A percentile compares a stretch with the other conserved stretches of the same genome.
These are phyloP conservation scores for Kodamaea arcana DNA, from an alignment of 1,139 yeast genomes.

Conservation along the genomic window DNA sequence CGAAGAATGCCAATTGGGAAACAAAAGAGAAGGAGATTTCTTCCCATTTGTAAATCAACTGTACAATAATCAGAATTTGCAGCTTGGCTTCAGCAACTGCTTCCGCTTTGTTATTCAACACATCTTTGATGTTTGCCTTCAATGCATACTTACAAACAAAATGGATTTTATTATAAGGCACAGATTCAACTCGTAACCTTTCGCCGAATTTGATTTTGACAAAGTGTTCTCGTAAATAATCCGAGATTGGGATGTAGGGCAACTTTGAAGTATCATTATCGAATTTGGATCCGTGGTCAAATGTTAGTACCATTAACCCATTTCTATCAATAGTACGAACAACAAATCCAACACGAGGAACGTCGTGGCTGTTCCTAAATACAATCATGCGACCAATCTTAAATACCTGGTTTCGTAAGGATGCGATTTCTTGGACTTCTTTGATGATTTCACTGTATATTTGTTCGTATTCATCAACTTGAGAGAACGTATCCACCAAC, in stretches of 20 bases:
- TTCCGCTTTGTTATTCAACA: conserved; percentile 41
- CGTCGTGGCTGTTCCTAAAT: conserved; percentile 44
- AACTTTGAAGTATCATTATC: conserved; percentile 25
- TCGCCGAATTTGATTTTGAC: conserved; percentile 29
- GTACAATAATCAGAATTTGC: conserved; percentile 38
- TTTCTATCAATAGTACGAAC: conserved; percentile 34
- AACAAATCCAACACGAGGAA: conserved; percentile 52
- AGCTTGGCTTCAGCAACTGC: conserved; percentile 40
- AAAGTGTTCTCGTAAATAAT: conserved; percentile 25
- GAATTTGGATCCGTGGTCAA: conserved; percentile 41
- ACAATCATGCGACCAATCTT: conserved; percentile 59
- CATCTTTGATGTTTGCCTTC: conserved; percentile 36
- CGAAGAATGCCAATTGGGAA: conserved; percentile 52
- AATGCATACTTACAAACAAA: conserved; percentile 46
- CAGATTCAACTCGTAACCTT: conserved; percentile 36
- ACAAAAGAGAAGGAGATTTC: conserved; percentile 43
- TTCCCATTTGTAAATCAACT: conserved; percentile 42
- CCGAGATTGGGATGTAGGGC: conserved; percentile 49
- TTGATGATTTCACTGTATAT: conserved; percentile 42
- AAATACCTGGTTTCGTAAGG: conserved; percentile 42
- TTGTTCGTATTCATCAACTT: conserved; percentile 43
- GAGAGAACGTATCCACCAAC: conserved; percentile 43
- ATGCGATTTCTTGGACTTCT: conserved; percentile 45
- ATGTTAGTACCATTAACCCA: conserved; percentile 35
- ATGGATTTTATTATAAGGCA: conserved; percentile 47